These are phyloP conservation scores for Ailanthus altissimus DNA, from an alignment of 345 rosid genomes.

Conservation along the genomic window DNA sequence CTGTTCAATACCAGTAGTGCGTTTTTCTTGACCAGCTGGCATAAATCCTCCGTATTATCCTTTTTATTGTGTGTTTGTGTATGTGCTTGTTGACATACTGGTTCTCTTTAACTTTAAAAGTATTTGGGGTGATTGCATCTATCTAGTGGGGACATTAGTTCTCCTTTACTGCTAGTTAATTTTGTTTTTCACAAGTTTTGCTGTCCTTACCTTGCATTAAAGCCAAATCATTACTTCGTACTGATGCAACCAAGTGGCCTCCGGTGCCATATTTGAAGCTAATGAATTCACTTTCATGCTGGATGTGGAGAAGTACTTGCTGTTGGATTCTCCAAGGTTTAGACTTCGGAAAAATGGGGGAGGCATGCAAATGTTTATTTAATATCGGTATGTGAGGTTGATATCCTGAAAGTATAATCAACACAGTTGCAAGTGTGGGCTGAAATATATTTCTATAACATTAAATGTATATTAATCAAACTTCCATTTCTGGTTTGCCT, in stretches of 20 bases:
- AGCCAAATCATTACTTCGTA: background rate
- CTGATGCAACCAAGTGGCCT: background rate
- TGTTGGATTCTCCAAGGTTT: background rate
- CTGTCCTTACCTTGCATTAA: background rate
- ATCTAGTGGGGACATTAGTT: background rate
- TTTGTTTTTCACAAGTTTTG: background rate
- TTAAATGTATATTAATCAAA: background rate
- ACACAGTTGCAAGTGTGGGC: background rate
- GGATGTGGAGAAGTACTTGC: background rate
- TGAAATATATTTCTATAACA: background rate
- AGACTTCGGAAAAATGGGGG: background rate
- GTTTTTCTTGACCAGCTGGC: background rate
- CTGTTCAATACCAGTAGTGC: background rate
- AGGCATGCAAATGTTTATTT: background rate
- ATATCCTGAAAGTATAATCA: background rate
- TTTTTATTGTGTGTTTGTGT: background rate
- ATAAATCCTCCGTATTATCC: background rate
- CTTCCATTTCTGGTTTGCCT: background rate
- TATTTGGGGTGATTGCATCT: background rate
- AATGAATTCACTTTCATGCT: background rate
- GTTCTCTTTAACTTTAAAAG: background rate
- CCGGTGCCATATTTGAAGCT: background rate
- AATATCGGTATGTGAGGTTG: background rate
- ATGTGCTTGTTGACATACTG: background rate
- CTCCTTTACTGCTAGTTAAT: background rate